Evolutionary conservation across 192 early-diverging fungal species (phyloP).

Genomic region (Kappamyces sp.): DNA sequence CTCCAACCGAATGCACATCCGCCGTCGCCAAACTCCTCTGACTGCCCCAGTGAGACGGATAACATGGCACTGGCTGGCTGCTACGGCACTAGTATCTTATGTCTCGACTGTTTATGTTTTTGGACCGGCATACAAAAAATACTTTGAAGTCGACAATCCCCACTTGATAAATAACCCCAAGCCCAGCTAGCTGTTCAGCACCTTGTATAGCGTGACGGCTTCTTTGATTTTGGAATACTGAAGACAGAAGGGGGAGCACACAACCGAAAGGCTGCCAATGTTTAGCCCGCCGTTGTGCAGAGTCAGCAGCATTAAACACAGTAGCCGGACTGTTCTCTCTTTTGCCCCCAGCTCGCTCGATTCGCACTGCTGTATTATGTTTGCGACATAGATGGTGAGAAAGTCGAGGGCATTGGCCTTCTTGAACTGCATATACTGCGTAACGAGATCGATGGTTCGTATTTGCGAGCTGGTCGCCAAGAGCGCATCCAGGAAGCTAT

Average conservation of each 20-base stretch:
- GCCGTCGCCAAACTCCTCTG: too few relatives aligned
- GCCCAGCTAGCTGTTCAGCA: too few relatives aligned
- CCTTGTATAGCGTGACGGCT: too few relatives aligned
- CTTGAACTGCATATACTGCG: too few relatives aligned
- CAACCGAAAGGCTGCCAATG: constrained; percentile 2
- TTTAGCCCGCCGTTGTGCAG: constrained; percentile 3
- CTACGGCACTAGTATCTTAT: constrained; percentile 1
- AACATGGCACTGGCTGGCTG: constrained; percentile 11
- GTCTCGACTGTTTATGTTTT: constrained; percentile 2
- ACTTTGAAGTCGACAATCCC: constrained; percentile 5
- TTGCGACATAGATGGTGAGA: too few relatives aligned
- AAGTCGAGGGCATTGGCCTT: too few relatives aligned
- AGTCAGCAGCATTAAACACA: constrained; percentile 3
- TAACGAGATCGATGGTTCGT: too few relatives aligned
- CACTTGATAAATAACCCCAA: constrained; percentile 1
- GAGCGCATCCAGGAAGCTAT: too few relatives aligned
- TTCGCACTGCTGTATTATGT: too few relatives aligned
- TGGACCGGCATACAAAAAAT: constrained; percentile 13
- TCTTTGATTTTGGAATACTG: not conserved
- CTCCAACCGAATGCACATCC: too few relatives aligned
- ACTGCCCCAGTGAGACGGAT: not conserved
- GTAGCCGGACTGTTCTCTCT: not conserved
- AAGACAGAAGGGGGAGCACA: constrained; percentile 1
- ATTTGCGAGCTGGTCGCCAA: too few relatives aligned
- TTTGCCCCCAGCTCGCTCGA: not conserved